phyloP scores from a whole-genome alignment of 2,329 filamentous ascomycete genomes.

The Neobulgaria alba region DNA sequence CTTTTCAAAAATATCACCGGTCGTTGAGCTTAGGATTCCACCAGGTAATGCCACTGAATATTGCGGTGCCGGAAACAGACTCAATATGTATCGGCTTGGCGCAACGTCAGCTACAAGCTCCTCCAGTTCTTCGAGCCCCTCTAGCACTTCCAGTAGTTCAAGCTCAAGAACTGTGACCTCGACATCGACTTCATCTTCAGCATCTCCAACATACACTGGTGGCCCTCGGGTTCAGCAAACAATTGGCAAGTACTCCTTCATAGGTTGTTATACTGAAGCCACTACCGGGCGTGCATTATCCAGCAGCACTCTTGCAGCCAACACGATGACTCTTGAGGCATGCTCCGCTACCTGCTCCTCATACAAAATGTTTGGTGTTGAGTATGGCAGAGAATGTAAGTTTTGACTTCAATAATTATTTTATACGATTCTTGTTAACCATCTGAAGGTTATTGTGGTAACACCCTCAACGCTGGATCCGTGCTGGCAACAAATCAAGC shows the following conservation, averaged over 20 bases:
- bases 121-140: background rate
- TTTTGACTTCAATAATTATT: constrained; percentile 8
- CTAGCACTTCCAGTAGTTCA: background rate
- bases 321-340: constrained; percentile 28
- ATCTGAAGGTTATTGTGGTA: constrained; percentile 23
- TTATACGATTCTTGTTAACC: background rate
- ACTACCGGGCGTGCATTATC: constrained; percentile 21
- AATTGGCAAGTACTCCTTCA: constrained; percentile 18
- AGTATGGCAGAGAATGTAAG: constrained; percentile 31
- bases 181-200: constrained; percentile 4
- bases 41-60: constrained; percentile 25
- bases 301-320: constrained; percentile 11
- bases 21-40: background rate
- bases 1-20: too few relatives aligned
- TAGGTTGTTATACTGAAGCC: constrained; percentile 28
- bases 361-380: constrained; percentile 31
- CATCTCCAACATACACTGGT: too few relatives aligned
- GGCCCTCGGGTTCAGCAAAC: constrained; percentile 3
- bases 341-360: constrained; percentile 26
- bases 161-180: constrained; percentile 4
- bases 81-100: constrained; percentile 22
- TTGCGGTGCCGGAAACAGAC: constrained; percentile 27
- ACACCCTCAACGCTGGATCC: constrained; percentile 15
- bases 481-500: constrained; percentile 15
- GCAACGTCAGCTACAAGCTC: background rate